Evolutionary conservation across 805 yeast genomes (phyloP).

Genomic region (Grigorovia yakushimaensis): DNA sequence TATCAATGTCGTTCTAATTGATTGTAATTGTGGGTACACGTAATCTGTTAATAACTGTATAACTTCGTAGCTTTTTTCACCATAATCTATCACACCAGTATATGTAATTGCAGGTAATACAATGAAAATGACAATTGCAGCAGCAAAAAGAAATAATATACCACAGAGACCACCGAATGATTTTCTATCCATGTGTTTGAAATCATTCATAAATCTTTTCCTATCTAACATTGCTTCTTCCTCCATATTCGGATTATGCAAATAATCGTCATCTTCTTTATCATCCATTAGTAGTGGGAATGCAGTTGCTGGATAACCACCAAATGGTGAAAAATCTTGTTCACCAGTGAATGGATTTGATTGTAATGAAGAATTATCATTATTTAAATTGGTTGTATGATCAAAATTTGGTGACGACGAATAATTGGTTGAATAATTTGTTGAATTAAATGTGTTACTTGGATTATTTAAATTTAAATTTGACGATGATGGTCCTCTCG

Average conservation of each 20-base stretch:
- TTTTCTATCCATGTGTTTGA: constrained; percentile 55
- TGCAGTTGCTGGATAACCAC: constrained; percentile 93
- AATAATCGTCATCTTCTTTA: constrained; percentile 87
- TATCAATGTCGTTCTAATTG: constrained; percentile 42
- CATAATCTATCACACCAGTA: constrained; percentile 48
- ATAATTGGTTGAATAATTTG: not conserved
- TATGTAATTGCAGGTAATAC: constrained; percentile 77
- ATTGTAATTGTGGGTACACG: constrained; percentile 40
- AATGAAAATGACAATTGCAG: constrained; percentile 57
- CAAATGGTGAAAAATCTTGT: constrained; percentile 80
- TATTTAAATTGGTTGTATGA: not conserved
- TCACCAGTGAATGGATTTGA: constrained; percentile 25
- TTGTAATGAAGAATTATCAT: constrained; percentile 11
- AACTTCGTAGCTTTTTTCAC: not conserved
- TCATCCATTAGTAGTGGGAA: constrained; percentile 89
- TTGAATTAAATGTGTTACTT: not conserved
- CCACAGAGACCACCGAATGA: constrained; percentile 55
- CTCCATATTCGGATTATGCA: constrained; percentile 94
- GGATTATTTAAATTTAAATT: constrained; percentile 6
- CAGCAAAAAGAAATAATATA: constrained; percentile 46
- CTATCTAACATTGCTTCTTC: constrained; percentile 81
- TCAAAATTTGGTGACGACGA: not conserved
- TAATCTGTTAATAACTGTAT: constrained; percentile 38
- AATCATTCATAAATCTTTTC: constrained; percentile 52
- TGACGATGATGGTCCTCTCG: constrained; percentile 48